Conservation (phyloP, 106 monocot genomes). For the Dendrobium chrysotoxum region DNA sequence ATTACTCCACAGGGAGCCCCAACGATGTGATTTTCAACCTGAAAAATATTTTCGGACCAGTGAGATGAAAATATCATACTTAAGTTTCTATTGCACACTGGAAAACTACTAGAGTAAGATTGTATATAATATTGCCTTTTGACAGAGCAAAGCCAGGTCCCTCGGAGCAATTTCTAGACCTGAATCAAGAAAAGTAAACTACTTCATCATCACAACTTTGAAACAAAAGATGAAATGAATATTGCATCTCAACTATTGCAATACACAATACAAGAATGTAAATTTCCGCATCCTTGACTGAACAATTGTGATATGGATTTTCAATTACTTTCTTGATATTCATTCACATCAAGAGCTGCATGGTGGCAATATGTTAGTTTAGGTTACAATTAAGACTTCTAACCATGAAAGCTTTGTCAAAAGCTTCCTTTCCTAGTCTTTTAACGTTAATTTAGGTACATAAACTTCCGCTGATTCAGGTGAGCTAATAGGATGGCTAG, state of each 20-base stretch:
- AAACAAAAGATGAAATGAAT: not conserved
- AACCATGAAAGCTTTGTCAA: too few species aligned
- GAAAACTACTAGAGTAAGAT: not conserved
- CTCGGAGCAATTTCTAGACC: constrained; percentile 50
- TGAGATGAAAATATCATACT: not conserved
- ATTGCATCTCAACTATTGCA: not conserved
- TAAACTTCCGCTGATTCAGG: too few species aligned
- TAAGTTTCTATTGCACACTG: not conserved
- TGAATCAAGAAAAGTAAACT: not conserved
- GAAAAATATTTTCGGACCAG: not conserved
- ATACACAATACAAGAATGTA: not conserved
- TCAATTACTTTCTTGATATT: not conserved
- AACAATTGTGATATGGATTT: not conserved
- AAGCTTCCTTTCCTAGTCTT: too few species aligned
- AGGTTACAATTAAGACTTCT: too few species aligned
- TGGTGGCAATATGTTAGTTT: too few species aligned
- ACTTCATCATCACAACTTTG: not conserved
- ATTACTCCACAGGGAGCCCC: constrained; percentile 93
- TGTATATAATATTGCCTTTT: constrained; percentile 37
- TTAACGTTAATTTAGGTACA: too few species aligned
- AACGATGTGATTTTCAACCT: constrained; percentile 88
- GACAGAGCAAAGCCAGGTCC: constrained; percentile 81
- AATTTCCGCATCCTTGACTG: not conserved
- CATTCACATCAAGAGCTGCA: too few species aligned
- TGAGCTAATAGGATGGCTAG: too few species aligned